Evolutionary conservation across 1,139 yeast species (phyloP).

Genomic region (Saccharomyces uvarum): DNA sequence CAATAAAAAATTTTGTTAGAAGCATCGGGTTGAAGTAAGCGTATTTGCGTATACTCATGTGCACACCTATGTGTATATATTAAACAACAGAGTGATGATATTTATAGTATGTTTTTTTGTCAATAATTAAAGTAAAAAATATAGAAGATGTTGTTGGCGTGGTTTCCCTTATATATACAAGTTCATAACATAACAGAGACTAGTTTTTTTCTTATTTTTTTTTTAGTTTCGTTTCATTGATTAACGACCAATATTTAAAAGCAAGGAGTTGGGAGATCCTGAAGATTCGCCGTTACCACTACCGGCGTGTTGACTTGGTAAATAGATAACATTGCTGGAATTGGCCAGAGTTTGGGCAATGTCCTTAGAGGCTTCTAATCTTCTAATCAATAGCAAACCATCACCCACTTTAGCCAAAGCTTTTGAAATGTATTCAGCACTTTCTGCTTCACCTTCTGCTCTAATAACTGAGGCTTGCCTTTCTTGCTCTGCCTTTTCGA

Average conservation of each 20-base stretch:
- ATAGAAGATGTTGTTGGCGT: not conserved
- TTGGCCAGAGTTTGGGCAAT: slow-evolving; percentile 82
- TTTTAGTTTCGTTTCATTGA: slow-evolving; percentile 11
- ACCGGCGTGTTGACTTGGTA: slow-evolving; percentile 52
- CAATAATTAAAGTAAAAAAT: not conserved
- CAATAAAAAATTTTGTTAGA: not conserved
- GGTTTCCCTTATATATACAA: not conserved
- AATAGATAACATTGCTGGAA: slow-evolving; percentile 83
- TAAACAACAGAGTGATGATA: not conserved
- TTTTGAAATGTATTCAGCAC: slow-evolving; percentile 90
- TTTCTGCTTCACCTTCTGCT: slow-evolving; percentile 99
- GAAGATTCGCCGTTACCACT: slow-evolving; percentile 32
- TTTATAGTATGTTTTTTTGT: not conserved
- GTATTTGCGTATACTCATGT: not conserved
- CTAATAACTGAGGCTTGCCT: slow-evolving; percentile 89
- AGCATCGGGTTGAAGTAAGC: not conserved
- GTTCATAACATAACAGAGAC: not conserved
- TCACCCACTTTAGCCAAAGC: slow-evolving; percentile 95
- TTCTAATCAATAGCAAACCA: slow-evolving; percentile 85
- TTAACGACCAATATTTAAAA: slow-evolving; percentile 53
- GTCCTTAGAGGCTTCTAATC: slow-evolving; percentile 94
- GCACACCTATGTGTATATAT: not conserved
- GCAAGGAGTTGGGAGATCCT: slow-evolving; percentile 38
- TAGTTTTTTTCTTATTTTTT: not conserved
- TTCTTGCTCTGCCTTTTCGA: slow-evolving; percentile 96